These are phyloP conservation scores for Saussurea involucrata DNA, from an alignment of 129 eudicot species.

Conservation along the genomic window DNA sequence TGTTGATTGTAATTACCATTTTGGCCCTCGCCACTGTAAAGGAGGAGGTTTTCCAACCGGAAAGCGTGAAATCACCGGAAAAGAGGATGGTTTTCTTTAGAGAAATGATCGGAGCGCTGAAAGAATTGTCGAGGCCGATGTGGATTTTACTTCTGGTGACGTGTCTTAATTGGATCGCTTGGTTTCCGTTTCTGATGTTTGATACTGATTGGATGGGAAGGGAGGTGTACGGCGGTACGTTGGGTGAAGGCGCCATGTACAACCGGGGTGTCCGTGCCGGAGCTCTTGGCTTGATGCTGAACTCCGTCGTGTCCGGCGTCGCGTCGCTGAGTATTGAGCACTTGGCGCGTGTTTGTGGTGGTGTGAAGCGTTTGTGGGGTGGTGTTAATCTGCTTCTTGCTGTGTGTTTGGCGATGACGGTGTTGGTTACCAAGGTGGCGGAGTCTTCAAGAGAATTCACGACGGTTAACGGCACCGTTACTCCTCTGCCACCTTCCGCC, in stretches of 20 bases:
- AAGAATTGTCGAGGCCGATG: constrained; percentile 63
- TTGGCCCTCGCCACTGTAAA: constrained; percentile 22
- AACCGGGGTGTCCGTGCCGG: constrained; percentile 67
- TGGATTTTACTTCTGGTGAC: constrained; percentile 68
- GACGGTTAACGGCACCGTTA: neutral
- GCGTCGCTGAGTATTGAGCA: constrained; percentile 48
- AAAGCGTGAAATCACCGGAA: neutral
- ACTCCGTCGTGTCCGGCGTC: constrained; percentile 61
- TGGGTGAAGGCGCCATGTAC: constrained; percentile 30
- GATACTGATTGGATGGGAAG: constrained; percentile 94
- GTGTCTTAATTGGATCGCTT: constrained; percentile 77
- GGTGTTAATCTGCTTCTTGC: constrained; percentile 60
- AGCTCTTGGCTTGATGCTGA: constrained; percentile 62
- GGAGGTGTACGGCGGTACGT: constrained; percentile 73
- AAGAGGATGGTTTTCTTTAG: constrained; percentile 31
- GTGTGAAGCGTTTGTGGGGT: constrained; percentile 79
- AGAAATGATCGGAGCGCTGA: constrained; percentile 60
- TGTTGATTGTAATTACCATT: constrained; percentile 23
- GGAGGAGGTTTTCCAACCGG: constrained; percentile 13
- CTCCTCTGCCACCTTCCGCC: constrained; percentile 26
- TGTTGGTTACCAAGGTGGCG: constrained; percentile 57
- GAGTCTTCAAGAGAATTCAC: constrained; percentile 22
- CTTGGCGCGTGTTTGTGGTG: constrained; percentile 41
- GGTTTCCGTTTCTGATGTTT: constrained; percentile 81
- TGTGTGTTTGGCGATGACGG: constrained; percentile 56